These are phyloP conservation scores for Myriosclerotinia scirpicola DNA, from an alignment of 2,329 filamentous ascomycete species.

Conservation along the genomic window DNA sequence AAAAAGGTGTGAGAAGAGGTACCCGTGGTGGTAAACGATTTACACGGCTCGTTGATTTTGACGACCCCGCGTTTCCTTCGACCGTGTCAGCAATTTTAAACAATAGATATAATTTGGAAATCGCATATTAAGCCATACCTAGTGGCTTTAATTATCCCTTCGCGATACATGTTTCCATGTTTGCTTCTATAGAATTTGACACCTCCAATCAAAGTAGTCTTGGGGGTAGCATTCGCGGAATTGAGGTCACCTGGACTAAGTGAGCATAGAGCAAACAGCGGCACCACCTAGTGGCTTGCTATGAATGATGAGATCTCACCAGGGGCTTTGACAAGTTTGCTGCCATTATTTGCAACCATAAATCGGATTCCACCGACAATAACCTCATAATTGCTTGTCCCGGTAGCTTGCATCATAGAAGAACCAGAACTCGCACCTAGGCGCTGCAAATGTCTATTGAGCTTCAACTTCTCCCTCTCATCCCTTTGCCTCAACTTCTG, in stretches of 20 bases:
- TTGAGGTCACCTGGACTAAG: constrained; percentile 55
- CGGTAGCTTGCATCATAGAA: constrained; percentile 19
- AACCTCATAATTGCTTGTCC: constrained; percentile 57
- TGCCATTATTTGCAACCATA: constrained; percentile 71
- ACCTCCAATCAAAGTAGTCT: constrained; percentile 68
- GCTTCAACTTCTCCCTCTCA: constrained; percentile 58
- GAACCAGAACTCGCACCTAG: constrained; percentile 35
- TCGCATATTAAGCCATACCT: constrained; percentile 56
- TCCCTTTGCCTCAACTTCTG: constrained; percentile 56
- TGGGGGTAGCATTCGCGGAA: constrained; percentile 68
- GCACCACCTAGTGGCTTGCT: constrained; percentile 24
- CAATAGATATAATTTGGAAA: constrained; percentile 28
- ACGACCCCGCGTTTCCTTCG: constrained; percentile 47
- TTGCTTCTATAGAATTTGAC: constrained; percentile 85
- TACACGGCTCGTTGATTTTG: constrained; percentile 73
- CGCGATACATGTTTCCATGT: constrained; percentile 80
- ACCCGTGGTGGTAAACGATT: constrained; percentile 68
- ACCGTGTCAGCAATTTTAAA: constrained; percentile 38
- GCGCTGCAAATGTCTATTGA: constrained; percentile 50
- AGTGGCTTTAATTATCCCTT: constrained; percentile 72
- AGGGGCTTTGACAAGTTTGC: constrained; percentile 73
- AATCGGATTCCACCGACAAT: constrained; percentile 72
- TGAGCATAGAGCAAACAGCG: constrained; percentile 36
- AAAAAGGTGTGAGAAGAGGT: constrained; percentile 46
- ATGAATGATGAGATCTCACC: constrained; percentile 51